These are phyloP conservation scores for Fusarium tricinctum DNA, from an alignment of 2,329 filamentous ascomycete species.

Conservation along the genomic window DNA sequence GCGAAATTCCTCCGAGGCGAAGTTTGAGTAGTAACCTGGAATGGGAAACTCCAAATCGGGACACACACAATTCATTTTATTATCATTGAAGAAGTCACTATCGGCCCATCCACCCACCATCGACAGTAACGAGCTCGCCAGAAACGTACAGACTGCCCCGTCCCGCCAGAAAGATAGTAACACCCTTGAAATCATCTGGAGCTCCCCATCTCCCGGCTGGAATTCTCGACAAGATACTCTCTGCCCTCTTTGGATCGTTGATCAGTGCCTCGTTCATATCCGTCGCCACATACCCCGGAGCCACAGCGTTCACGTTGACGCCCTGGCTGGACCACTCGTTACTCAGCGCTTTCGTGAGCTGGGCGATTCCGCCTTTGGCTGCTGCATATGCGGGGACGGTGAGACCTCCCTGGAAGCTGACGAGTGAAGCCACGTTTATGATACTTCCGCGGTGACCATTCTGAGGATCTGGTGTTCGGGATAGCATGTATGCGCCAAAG, in stretches of 20 bases:
- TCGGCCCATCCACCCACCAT: conserved; percentile 74
- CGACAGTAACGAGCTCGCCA: conserved; percentile 84
- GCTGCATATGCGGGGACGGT: conserved; percentile 91
- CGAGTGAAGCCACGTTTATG: conserved; percentile 86
- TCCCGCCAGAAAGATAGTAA: conserved; percentile 81
- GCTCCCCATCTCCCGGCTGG: conserved; percentile 86
- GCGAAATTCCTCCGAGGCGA: too few species aligned
- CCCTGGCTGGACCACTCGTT: conserved; percentile 89
- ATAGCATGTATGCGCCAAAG: conserved; percentile 82
- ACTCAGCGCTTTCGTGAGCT: conserved; percentile 86
- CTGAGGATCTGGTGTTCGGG: conserved; percentile 59
- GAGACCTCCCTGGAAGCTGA: conserved; percentile 87
- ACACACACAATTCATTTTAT: too few species aligned
- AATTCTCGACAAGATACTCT: conserved; percentile 82
- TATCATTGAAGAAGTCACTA: too few species aligned
- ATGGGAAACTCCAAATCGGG: too few species aligned
- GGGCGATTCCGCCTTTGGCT: conserved; percentile 85
- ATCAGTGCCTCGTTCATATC: conserved; percentile 92
- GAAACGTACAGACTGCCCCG: conserved; percentile 82
- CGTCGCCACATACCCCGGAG: conserved; percentile 89
- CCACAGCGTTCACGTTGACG: conserved; percentile 87
- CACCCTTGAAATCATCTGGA: conserved; percentile 90
- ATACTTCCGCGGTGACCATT: conserved; percentile 75
- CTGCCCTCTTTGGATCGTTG: conserved; percentile 75
- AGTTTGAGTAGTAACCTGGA: too few species aligned